These are phyloP conservation scores for Esteya vermicola DNA, from an alignment of 2,329 filamentous ascomycete genomes.

Conservation along the genomic window DNA sequence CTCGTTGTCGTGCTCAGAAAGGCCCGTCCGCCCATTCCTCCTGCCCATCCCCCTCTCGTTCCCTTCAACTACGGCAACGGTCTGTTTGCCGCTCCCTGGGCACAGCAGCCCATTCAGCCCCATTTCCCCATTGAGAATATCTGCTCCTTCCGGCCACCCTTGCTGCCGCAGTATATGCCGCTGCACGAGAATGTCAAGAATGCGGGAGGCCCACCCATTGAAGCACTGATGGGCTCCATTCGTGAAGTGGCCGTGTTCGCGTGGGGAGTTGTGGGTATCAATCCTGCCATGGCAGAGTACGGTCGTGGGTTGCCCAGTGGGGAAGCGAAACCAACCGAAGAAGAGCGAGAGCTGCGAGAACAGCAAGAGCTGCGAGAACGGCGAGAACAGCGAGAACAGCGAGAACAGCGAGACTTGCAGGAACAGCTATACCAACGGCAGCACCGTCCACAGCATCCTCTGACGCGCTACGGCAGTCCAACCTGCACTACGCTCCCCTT, in stretches of 20 bases:
- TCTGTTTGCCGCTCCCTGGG: slow-evolving; percentile 72
- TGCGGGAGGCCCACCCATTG: slow-evolving; percentile 37
- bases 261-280: slow-evolving; percentile 70
- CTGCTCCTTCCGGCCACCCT: slow-evolving; percentile 27
- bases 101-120: slow-evolving; percentile 45
- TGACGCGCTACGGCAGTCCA: neutral
- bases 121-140: slow-evolving; percentile 26
- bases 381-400: neutral
- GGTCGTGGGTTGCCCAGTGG: slow-evolving; percentile 45
- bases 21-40: slow-evolving; percentile 56
- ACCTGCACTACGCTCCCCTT: neutral
- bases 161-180: slow-evolving; percentile 29
- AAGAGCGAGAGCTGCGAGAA: too few species aligned
- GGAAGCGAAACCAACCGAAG: slow-evolving; percentile 43
- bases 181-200: slow-evolving; percentile 28
- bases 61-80: slow-evolving; percentile 41
- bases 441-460: too few species aligned
- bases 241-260: slow-evolving; percentile 79
- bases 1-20: slow-evolving; percentile 67
- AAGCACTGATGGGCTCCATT: slow-evolving; percentile 64
- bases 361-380: slow-evolving; percentile 2
- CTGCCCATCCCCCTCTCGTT: slow-evolving; percentile 32
- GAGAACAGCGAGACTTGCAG: too few species aligned
- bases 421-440: too few species aligned
- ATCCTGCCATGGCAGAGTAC: slow-evolving; percentile 55